Evolutionary conservation across 345 rosid species (phyloP), one percentile per base, ranked within the genome.

Genomic region (Brassica incana): DNA sequence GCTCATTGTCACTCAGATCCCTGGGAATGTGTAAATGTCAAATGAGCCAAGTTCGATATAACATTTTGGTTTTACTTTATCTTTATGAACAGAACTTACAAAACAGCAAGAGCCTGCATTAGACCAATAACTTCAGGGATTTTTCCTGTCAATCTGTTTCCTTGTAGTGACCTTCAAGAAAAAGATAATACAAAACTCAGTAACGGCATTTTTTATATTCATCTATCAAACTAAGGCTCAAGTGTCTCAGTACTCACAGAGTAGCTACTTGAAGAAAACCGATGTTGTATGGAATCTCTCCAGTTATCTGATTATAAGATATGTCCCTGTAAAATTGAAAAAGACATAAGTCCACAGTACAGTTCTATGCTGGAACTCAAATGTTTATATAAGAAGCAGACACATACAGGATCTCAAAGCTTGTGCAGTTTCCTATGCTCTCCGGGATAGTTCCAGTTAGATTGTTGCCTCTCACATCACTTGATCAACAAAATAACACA

Each of bases 261-360:
- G 99, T 96, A 38, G 99, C 99, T 5, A 96, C 99, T 89, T 96
- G 99, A 32, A 96, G 85, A 82, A 96, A 96, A 12, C 98, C 99
- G 8, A 96, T 85, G 25, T 93, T 96, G 82, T 90, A 96, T 1
- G 99, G 99, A 69, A 96, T 90, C 84, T 88, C 95, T 73, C 99
- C 99, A 0, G 82, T 81, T 10, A 93, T 88, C 81, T 83, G 95
- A 67, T 96, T 93, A 65, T 92, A 96, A 5, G 99, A 96, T 65
- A 96, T 78, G 71, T 96, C 99, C 87, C 99, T 95, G 75, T 4
- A 27, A 27, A 6, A 27, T 9, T 45, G 1, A 25, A 69, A 15
- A 69, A 15, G 7, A 30, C 16, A 50, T 23, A 16, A 80, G 71
- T 67, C 45, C n/a, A 32, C 18, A 58, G n/a, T 10, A 8, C 1